phyloP scores from a whole-genome alignment of 1,139 yeast genomes.

The Tardiomyces depauwii region DNA sequence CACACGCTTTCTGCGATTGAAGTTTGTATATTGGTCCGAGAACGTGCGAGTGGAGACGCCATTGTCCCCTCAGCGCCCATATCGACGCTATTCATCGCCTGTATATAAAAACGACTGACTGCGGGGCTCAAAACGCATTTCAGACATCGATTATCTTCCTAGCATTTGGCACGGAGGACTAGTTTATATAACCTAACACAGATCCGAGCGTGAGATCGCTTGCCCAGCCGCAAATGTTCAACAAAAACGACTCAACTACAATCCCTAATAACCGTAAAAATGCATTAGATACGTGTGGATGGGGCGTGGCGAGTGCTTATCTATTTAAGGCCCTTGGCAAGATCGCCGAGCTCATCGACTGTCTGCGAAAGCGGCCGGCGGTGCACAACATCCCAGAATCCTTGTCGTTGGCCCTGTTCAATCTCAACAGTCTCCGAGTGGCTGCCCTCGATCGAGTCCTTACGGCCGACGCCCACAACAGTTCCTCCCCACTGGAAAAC shows the following conservation, averaged over 20 bases:
- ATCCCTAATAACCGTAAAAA: neutral
- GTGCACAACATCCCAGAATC: conserved; percentile 73
- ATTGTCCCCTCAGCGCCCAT: too few species aligned
- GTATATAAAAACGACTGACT: too few species aligned
- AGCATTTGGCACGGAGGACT: too few species aligned
- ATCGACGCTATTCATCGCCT: too few species aligned
- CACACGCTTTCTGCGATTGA: too few species aligned
- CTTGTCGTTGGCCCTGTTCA: conserved; percentile 43
- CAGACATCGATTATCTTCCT: too few species aligned
- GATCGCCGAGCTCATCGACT: conserved; percentile 55
- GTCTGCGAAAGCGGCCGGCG: conserved; percentile 80
- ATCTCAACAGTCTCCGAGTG: conserved; percentile 19
- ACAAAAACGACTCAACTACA: neutral
- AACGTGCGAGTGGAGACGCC: too few species aligned
- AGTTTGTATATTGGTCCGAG: too few species aligned
- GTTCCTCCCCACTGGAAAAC: conserved; percentile 38
- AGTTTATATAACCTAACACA: neutral
- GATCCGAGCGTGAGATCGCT: neutral
- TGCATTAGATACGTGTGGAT: neutral
- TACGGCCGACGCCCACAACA: conserved; percentile 25
- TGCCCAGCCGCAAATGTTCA: too few species aligned
- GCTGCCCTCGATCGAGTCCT: conserved; percentile 20
- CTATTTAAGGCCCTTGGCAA: conserved; percentile 16
- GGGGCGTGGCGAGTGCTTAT: neutral
- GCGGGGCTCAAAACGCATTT: too few species aligned